Percentiles rank a stretch among this genome's conserved stretches.
Evolutionary conservation across 2,329 filamentous ascomycete species (phyloP).

Genomic region (Aureobasidium melanogenum): DNA sequence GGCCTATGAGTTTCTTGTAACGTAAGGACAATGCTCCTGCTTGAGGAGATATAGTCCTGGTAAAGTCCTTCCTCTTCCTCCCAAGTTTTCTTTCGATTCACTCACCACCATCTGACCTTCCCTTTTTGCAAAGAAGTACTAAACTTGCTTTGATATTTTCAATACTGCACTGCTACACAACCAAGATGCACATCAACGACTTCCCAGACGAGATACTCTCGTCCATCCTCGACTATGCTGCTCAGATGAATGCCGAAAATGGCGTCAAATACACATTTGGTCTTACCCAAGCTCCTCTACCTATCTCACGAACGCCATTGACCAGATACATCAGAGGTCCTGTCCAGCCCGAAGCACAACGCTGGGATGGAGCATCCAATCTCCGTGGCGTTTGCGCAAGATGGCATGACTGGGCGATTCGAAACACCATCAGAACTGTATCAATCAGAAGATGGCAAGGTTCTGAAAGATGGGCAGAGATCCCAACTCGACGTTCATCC

Average conservation of each 20-base stretch:
- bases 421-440: constrained; percentile 42
- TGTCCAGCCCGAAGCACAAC: constrained; percentile 41
- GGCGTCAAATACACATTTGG: constrained; percentile 45
- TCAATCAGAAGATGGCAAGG: constrained; percentile 47
- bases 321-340: constrained; percentile 44
- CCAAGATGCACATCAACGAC: constrained; percentile 34
- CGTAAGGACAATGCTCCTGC: constrained; percentile 10
- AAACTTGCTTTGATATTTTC: not conserved
- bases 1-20: not conserved
- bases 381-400: constrained; percentile 41
- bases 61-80: not conserved
- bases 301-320: constrained; percentile 35
- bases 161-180: not conserved
- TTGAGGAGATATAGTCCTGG: constrained; percentile 7
- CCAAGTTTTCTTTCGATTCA: not conserved
- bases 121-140: not conserved
- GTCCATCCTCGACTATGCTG: constrained; percentile 41
- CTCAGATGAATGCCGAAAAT: constrained; percentile 38
- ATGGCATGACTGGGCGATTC: constrained; percentile 47
- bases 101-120: not conserved
- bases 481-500: constrained; percentile 31
- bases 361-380: constrained; percentile 42
- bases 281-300: constrained; percentile 40
- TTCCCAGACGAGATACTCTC: constrained; percentile 45
- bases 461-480: constrained; percentile 42